phyloP scores from a whole-genome alignment of 306 rosid species.

The Medicago ruthenica region DNA sequence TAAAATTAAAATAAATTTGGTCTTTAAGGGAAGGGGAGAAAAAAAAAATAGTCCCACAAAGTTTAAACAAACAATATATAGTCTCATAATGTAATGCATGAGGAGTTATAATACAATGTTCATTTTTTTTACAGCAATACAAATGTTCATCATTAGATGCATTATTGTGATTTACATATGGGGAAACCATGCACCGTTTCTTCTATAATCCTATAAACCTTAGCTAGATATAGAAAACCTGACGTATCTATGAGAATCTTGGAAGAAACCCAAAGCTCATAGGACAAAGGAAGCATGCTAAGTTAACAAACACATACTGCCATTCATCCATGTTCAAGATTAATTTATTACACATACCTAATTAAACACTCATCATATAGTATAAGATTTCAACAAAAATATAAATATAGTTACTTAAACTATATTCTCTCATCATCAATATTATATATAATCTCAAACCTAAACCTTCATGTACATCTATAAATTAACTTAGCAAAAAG shows the following conservation, averaged over 20 bases:
- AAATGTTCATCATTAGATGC: slow-evolving; percentile 30
- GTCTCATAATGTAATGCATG: slow-evolving; percentile 2
- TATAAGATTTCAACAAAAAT: slow-evolving; percentile 40
- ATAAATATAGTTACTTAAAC: slow-evolving; percentile 26
- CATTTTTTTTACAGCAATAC: neutral
- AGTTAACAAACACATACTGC: slow-evolving; percentile 45
- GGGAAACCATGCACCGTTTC: slow-evolving; percentile 29
- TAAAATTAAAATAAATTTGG: neutral
- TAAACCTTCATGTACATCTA: slow-evolving; percentile 61
- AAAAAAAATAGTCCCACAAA: neutral
- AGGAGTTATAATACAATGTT: slow-evolving; percentile 12
- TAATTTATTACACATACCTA: neutral
- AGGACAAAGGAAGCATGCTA: slow-evolving; percentile 51
- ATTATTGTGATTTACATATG: slow-evolving; percentile 33
- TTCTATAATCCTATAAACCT: slow-evolving; percentile 21
- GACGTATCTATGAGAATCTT: slow-evolving; percentile 41
- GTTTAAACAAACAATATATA: neutral
- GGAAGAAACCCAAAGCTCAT: slow-evolving; percentile 30
- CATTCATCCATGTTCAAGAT: slow-evolving; percentile 35
- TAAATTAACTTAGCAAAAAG: slow-evolving; percentile 42
- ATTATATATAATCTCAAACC: slow-evolving; percentile 46
- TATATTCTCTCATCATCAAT: slow-evolving; percentile 47
- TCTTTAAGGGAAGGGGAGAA: neutral
- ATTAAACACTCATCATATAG: slow-evolving; percentile 32
- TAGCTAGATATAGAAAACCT: slow-evolving; percentile 47